phyloP scores from a whole-genome alignment of 306 rosid genomes.

The Gynostemma pentaphyllum region DNA sequence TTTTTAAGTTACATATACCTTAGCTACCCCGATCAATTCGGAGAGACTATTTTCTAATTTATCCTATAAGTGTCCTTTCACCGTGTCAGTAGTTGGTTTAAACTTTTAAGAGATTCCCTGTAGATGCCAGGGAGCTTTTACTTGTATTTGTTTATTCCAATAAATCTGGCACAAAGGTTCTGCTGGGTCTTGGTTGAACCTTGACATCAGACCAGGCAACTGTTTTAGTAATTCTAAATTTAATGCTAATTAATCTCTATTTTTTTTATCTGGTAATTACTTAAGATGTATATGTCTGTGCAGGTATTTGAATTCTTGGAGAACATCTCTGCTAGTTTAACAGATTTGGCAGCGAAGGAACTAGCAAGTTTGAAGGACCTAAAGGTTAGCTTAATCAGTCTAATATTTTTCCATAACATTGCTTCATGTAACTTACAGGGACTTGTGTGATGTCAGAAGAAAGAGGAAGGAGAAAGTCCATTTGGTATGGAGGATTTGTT shows the following conservation, averaged over 20 bases:
- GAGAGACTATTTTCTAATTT: too few species aligned
- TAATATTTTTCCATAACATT: slow-evolving; percentile 2
- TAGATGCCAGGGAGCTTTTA: not conserved
- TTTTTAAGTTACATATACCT: too few species aligned
- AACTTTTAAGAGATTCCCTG: not conserved
- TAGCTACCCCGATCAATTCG: too few species aligned
- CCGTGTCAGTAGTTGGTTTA: too few species aligned
- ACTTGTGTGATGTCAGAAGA: slow-evolving; percentile 47
- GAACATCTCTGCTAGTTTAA: slow-evolving; percentile 59
- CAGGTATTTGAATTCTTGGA: slow-evolving; percentile 92
- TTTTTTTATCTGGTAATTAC: not conserved
- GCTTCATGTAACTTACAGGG: slow-evolving; percentile 20
- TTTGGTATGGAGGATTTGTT: slow-evolving; percentile 82
- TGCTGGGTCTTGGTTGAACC: not conserved
- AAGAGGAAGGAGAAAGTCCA: slow-evolving; percentile 82
- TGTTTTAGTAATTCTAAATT: not conserved
- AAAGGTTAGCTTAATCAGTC: slow-evolving; percentile 33
- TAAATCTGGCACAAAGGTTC: not conserved
- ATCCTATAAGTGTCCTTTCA: too few species aligned
- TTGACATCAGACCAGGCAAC: not conserved
- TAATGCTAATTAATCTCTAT: not conserved
- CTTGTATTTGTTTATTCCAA: not conserved
- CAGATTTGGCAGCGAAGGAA: slow-evolving; percentile 59
- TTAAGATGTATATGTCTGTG: slow-evolving; percentile 11
- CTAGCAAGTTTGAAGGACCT: slow-evolving; percentile 61